A percentile compares a stretch with the other conserved stretches of the same genome.
These are phyloP conservation scores for Nakaseomyces nivariensis DNA, from an alignment of 1,139 yeast species.

Conservation along the genomic window DNA sequence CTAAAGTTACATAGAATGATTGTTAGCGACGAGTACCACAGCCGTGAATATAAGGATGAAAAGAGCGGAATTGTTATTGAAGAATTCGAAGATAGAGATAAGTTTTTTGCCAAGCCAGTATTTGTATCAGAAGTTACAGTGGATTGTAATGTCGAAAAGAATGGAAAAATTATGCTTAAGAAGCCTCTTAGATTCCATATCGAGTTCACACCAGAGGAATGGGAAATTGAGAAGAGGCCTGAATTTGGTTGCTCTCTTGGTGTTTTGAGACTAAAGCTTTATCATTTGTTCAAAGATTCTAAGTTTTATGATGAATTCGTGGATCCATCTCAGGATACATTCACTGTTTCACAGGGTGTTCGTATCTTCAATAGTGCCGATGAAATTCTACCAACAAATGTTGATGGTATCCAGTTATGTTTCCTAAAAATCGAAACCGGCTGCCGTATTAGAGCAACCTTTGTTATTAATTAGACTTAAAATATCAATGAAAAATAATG, in stretches of 20 bases:
- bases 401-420: constrained; percentile 46
- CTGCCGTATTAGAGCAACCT: constrained; percentile 2
- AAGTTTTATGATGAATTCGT: constrained; percentile 31
- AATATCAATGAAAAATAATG: neutral
- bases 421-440: constrained; percentile 61
- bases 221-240: constrained; percentile 43
- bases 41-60: constrained; percentile 26
- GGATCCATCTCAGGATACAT: constrained; percentile 8
- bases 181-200: constrained; percentile 51
- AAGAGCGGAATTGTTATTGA: constrained; percentile 28
- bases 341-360: constrained; percentile 30
- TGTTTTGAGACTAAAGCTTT: constrained; percentile 46
- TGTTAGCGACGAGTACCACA: constrained; percentile 27
- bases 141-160: constrained; percentile 36
- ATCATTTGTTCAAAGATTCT: constrained; percentile 45
- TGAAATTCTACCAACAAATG: constrained; percentile 21
- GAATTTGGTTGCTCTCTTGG: constrained; percentile 63
- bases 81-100: constrained; percentile 49
- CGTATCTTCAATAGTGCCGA: constrained; percentile 29
- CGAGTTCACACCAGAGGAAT: constrained; percentile 76
- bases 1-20: constrained; percentile 23
- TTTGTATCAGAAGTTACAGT: constrained; percentile 69
- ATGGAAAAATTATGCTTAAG: constrained; percentile 20
- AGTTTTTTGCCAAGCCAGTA: constrained; percentile 59
- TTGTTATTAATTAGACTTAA: neutral